phyloP scores from a whole-genome alignment of 2,329 filamentous ascomycete genomes.

The Trichoderma koningiopsis region DNA sequence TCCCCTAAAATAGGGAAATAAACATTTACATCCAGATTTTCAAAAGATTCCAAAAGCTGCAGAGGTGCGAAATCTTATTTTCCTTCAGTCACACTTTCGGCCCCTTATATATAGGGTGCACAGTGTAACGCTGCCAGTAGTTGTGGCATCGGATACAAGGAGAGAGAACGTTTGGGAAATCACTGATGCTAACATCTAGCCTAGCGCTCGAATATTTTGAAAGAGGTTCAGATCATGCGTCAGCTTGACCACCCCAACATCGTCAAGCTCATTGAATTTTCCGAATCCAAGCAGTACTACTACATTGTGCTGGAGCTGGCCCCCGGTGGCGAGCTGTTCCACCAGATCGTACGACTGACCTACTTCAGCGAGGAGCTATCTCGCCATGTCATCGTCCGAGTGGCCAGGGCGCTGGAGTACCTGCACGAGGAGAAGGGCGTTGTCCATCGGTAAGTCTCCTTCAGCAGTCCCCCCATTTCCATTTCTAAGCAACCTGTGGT shows the following conservation, averaged over 20 bases:
- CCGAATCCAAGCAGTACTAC: slow-evolving; percentile 92
- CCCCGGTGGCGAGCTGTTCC: slow-evolving; percentile 93
- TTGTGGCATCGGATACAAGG: slow-evolving; percentile 12
- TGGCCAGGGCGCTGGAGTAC: slow-evolving; percentile 92
- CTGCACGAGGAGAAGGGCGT: slow-evolving; percentile 93
- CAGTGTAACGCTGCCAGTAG: not conserved
- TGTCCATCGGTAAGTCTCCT: slow-evolving; percentile 79
- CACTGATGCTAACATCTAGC: slow-evolving; percentile 34
- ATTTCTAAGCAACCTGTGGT: slow-evolving; percentile 22
- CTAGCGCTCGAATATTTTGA: slow-evolving; percentile 96
- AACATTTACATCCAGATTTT: slow-evolving; percentile 94
- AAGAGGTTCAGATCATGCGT: slow-evolving; percentile 99
- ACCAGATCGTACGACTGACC: slow-evolving; percentile 95
- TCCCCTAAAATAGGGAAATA: slow-evolving; percentile 70
- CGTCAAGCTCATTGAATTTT: slow-evolving; percentile 89
- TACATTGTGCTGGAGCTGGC: slow-evolving; percentile 96
- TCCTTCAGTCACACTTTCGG: slow-evolving; percentile 34
- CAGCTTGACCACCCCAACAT: slow-evolving; percentile 96
- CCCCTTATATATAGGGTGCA: slow-evolving; percentile 29
- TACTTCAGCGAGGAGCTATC: slow-evolving; percentile 98
- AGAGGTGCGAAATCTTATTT: slow-evolving; percentile 76
- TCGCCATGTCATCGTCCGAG: slow-evolving; percentile 90
- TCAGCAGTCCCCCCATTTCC: not conserved
- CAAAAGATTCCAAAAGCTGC: slow-evolving; percentile 92
- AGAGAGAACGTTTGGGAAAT: slow-evolving; percentile 27